Base-by-base conservation (phyloP, 148 eudicot genomes). In the Rhododendron molle region DNA sequence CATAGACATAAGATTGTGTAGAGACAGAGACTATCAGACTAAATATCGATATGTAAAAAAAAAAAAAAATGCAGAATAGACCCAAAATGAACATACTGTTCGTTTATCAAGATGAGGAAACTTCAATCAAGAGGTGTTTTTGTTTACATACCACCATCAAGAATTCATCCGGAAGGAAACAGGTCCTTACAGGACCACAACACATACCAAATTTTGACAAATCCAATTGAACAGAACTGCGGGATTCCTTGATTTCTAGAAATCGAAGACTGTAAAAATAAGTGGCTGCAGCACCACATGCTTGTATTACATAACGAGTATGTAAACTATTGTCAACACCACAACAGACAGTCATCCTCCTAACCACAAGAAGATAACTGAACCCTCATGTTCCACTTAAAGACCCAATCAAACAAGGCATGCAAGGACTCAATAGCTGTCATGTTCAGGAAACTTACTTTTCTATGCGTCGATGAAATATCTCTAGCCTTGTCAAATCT, bases 401-500 rank as follows among this genome's bases (percentile, higher is more conserved):
- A 69, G 74, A 47, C 40, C 38, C 52, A 81, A 58, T 56, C 72
- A 82, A n/a, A 52, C 47, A 54, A 52, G 34, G 50, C 11, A 46
- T 18, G n/a, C 58, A 32, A 71, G 69, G 34, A 67, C 49, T 16
- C 26, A 46, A 80, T 32, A 30, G 62, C 44, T 76, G 20, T 44
- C 14, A 30, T 32, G 38, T 20, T 32, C 14, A 14, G 40, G 7
- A 71, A 65, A 65, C 96, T 93, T 88, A 97, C 99, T 81, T 94
- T 58, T 93, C 98, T 38, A 84, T 84, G 84, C 86, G 88, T 26
- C 93, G 92, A 85, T 97, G 99, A 85, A 91, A 76, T 87, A 95
- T 93, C 94, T 95, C 98, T 62, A 97, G 86, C 87, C 89, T 93
- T 72, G 93, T 92, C 32, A 90, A 83, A 34, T 96, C 92, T 54